A percentile compares a stretch with the other conserved stretches of the same genome.
phyloP scores from a whole-genome alignment of 2,329 filamentous ascomycete genomes.

The Blastomyces silverae region DNA sequence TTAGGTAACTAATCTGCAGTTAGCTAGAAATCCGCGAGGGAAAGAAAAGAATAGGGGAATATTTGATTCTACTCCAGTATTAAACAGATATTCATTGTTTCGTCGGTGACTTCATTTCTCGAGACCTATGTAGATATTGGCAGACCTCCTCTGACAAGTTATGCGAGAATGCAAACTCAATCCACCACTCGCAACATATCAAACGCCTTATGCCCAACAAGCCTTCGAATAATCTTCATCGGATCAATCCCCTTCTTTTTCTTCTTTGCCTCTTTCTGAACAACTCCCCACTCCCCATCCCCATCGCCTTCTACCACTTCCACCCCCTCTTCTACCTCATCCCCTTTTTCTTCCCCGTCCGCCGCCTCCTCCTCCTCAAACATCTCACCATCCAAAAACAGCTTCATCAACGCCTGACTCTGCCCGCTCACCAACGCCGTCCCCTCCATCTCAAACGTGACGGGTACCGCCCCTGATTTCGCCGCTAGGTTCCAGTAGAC shows the following conservation, averaged over 20 bases:
- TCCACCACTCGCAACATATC: constrained; percentile 52
- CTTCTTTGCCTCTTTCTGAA: constrained; percentile 16
- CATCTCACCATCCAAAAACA: constrained; percentile 47
- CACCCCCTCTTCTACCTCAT: constrained; percentile 23
- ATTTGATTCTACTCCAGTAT: background rate
- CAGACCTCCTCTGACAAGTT: background rate
- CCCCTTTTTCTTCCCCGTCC: constrained; percentile 25
- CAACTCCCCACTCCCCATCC: background rate
- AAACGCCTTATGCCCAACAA: constrained; percentile 50
- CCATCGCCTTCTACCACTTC: constrained; percentile 19
- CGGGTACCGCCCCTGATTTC: constrained; percentile 8
- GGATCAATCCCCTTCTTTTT: constrained; percentile 32
- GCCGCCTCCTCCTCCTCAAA: constrained; percentile 27
- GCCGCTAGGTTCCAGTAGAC: constrained; percentile 29
- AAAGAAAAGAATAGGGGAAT: background rate
- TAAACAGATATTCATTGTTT: background rate
- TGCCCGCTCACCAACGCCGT: constrained; percentile 19
- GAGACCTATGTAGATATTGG: background rate
- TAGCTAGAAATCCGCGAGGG: background rate
- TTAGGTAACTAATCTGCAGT: too few species aligned
- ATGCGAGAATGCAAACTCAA: constrained; percentile 27
- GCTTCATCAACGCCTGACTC: constrained; percentile 50
- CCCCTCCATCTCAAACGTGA: constrained; percentile 18
- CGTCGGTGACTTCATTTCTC: background rate
- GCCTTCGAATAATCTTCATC: constrained; percentile 44